These are phyloP conservation scores for Corylus avellana DNA, from an alignment of 306 rosid genomes.

Conservation along the genomic window DNA sequence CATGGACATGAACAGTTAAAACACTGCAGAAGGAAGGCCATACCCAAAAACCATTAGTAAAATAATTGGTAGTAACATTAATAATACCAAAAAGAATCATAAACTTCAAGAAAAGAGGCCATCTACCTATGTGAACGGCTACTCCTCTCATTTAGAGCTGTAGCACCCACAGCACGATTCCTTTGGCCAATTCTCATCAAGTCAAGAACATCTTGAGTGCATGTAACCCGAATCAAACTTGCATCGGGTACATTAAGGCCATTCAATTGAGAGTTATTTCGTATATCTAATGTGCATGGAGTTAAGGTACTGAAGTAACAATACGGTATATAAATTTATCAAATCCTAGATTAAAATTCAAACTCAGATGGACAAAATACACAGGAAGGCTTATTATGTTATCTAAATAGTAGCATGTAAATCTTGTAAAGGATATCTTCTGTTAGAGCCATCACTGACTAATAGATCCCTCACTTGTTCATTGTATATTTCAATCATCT, in stretches of 20 bases:
- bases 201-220: slow-evolving; percentile 88
- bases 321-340: slow-evolving; percentile 11
- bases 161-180: slow-evolving; percentile 93
- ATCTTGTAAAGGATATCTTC: slow-evolving; percentile 80
- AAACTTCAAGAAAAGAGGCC: slow-evolving; percentile 9
- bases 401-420: slow-evolving; percentile 13
- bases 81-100: slow-evolving; percentile 6
- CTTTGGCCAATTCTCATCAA: slow-evolving; percentile 87
- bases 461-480: slow-evolving; percentile 96
- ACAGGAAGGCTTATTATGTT: slow-evolving; percentile 7
- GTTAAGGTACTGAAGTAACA: slow-evolving; percentile 50
- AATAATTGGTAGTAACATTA: background rate
- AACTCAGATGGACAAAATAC: background rate
- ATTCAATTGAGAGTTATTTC: slow-evolving; percentile 92
- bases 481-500: slow-evolving; percentile 95
- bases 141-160: slow-evolving; percentile 93
- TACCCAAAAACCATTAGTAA: slow-evolving; percentile 10
- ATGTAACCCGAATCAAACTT: slow-evolving; percentile 75
- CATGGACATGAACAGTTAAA: slow-evolving; percentile 85
- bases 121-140: slow-evolving; percentile 92
- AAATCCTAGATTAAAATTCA: slow-evolving; percentile 4
- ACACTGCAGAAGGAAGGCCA: slow-evolving; percentile 57
- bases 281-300: slow-evolving; percentile 73
- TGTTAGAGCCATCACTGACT: slow-evolving; percentile 86
- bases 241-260: slow-evolving; percentile 99